Percentiles rank a stretch among this genome's conserved stretches.
Conservation (phyloP, 2,329 filamentous ascomycete genomes). For the Chaetomium olivaceum region DNA sequence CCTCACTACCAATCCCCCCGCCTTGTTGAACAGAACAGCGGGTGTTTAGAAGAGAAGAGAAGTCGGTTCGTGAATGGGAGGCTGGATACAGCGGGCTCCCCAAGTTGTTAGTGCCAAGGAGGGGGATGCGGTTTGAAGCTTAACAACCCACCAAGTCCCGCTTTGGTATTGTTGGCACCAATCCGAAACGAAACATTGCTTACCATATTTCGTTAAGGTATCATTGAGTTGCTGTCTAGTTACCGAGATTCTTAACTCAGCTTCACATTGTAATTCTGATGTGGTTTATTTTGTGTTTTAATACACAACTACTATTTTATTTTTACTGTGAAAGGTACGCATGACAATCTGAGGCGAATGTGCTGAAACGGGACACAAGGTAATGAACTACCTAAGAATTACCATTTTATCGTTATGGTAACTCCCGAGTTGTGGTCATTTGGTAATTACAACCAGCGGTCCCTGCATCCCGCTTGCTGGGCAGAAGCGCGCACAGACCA, state of each 20-base stretch:
- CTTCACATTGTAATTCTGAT: too few relatives aligned
- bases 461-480: too few relatives aligned
- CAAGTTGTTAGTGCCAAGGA: background rate
- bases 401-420: background rate
- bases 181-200: background rate
- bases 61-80: background rate
- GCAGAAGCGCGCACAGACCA: background rate
- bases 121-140: background rate
- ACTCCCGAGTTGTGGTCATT: background rate
- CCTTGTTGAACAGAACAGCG: background rate
- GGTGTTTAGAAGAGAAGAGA: background rate
- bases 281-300: too few relatives aligned
- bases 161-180: background rate
- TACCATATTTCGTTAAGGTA: too few relatives aligned
- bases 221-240: too few relatives aligned
- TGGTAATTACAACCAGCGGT: background rate
- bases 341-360: too few relatives aligned
- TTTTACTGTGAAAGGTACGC: too few relatives aligned
- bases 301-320: too few relatives aligned
- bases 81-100: background rate
- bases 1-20: background rate
- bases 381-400: too few relatives aligned
- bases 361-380: background rate
- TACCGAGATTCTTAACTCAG: too few relatives aligned
- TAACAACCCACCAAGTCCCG: slow-evolving; percentile 1